Percentiles rank a stretch among this genome's conserved stretches.
These are phyloP conservation scores for Oidium heveae DNA, from an alignment of 2,329 filamentous ascomycete genomes.

Conservation along the genomic window DNA sequence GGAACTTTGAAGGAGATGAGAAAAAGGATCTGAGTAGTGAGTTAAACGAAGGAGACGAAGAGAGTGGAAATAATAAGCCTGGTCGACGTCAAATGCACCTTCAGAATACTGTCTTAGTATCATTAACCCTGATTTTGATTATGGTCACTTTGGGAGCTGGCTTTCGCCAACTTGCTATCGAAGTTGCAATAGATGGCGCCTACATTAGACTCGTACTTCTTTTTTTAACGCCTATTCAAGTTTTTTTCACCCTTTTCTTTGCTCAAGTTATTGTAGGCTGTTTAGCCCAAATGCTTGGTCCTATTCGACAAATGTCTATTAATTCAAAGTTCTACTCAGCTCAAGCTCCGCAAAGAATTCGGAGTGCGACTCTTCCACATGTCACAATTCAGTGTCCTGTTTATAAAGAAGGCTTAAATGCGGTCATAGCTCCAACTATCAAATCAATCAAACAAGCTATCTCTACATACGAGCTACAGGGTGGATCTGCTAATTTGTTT, in stretches of 20 bases:
- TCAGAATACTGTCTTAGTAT: conserved; percentile 43
- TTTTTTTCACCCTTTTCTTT: conserved; percentile 68
- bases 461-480: conserved; percentile 51
- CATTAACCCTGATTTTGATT: conserved; percentile 39
- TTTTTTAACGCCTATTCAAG: conserved; percentile 40
- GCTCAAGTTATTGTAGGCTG: conserved; percentile 55
- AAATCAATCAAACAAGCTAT: conserved; percentile 56
- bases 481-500: conserved; percentile 55
- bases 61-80: conserved; percentile 39
- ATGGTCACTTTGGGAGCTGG: conserved; percentile 42
- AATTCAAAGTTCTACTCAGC: conserved; percentile 73
- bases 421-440: conserved; percentile 54
- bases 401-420: conserved; percentile 58
- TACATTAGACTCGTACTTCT: conserved; percentile 40
- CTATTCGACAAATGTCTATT: conserved; percentile 42
- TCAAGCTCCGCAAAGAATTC: conserved; percentile 35
- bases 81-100: conserved; percentile 42
- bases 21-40: conserved; percentile 22
- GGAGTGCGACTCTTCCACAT: conserved; percentile 33
- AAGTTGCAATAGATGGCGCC: conserved; percentile 36
- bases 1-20: conserved; percentile 28
- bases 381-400: conserved; percentile 70
- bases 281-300: conserved; percentile 50
- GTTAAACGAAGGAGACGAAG: conserved; percentile 39
- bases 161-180: conserved; percentile 41